Evolutionary conservation across 805 yeast species (phyloP).

Genomic region (Tetrapisispora phaffii): DNA sequence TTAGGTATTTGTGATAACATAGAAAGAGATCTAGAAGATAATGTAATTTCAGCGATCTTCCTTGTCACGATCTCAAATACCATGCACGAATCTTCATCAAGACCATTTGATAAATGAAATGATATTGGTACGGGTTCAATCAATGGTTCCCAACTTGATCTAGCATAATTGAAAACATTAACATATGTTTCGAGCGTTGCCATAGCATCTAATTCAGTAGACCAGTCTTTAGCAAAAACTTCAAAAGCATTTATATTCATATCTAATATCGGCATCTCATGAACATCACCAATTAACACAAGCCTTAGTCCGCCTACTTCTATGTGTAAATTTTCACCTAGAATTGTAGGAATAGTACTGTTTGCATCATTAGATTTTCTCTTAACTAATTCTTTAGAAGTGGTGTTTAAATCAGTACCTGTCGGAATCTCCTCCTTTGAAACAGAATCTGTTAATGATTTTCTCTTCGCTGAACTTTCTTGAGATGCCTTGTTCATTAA

Average conservation of each 20-base stretch:
- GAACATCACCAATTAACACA: slow-evolving; percentile 81
- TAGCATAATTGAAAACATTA: slow-evolving; percentile 77
- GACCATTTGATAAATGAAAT: slow-evolving; percentile 48
- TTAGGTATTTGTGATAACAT: slow-evolving; percentile 59
- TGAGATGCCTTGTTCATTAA: slow-evolving; percentile 28
- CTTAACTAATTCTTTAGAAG: neutral
- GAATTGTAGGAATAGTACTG: slow-evolving; percentile 35
- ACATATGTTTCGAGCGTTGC: slow-evolving; percentile 54
- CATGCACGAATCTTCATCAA: slow-evolving; percentile 38
- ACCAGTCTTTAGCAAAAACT: slow-evolving; percentile 69
- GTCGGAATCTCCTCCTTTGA: no score
- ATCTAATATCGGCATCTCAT: slow-evolving; percentile 82
- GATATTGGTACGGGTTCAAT: slow-evolving; percentile 81
- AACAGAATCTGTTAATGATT: no score
- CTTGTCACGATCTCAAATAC: slow-evolving; percentile 65
- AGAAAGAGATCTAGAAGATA: slow-evolving; percentile 75
- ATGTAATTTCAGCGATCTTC: slow-evolving; percentile 64
- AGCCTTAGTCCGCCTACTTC: slow-evolving; percentile 67
- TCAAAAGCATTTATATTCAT: slow-evolving; percentile 62
- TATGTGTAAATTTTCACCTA: slow-evolving; percentile 59
- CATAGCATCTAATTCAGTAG: slow-evolving; percentile 66
- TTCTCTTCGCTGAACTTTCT: slow-evolving; percentile 4
- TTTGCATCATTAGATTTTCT: slow-evolving; percentile 17
- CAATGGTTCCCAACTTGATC: slow-evolving; percentile 92
- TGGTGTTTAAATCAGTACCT: neutral